These are phyloP conservation scores for Chalaropsis ovoidea DNA, from an alignment of 2,329 filamentous ascomycete genomes.

Conservation along the genomic window DNA sequence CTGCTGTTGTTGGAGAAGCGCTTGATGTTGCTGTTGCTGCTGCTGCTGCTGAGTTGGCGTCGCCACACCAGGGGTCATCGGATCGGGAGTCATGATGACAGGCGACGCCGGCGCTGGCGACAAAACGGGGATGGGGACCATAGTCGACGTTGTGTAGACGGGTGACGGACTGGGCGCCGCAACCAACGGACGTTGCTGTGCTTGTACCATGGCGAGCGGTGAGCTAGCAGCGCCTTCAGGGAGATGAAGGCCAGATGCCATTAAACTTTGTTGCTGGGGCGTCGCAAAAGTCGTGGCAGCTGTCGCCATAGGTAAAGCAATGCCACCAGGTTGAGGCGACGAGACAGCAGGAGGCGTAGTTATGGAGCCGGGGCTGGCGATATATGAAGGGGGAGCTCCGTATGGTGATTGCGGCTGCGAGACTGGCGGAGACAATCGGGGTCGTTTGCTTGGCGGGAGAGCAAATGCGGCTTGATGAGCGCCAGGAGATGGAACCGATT, in stretches of 20 bases:
- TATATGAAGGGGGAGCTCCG: slow-evolving; percentile 41
- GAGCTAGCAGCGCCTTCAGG: slow-evolving; percentile 26
- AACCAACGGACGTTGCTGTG: slow-evolving; percentile 23
- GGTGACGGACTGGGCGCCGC: slow-evolving; percentile 19
- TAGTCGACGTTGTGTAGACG: slow-evolving; percentile 27
- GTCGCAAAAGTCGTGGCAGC: slow-evolving; percentile 22
- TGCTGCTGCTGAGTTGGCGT: slow-evolving; percentile 20
- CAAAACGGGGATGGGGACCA: slow-evolving; percentile 26
- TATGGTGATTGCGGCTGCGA: slow-evolving; percentile 58
- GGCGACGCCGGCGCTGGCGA: slow-evolving; percentile 24
- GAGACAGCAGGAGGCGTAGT: slow-evolving; percentile 33
- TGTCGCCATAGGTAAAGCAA: slow-evolving; percentile 21
- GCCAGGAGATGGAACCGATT: slow-evolving; percentile 51
- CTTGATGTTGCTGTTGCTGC: slow-evolving; percentile 21
- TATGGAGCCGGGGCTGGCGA: slow-evolving; percentile 38
- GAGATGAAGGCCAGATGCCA: slow-evolving; percentile 25
- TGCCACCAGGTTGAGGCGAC: slow-evolving; percentile 15
- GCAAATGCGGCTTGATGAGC: slow-evolving; percentile 43
- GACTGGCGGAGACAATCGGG: slow-evolving; percentile 57
- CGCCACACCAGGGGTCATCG: slow-evolving; percentile 19
- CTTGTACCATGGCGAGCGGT: slow-evolving; percentile 26
- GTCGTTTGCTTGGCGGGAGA: slow-evolving; percentile 63
- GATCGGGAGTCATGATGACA: slow-evolving; percentile 20
- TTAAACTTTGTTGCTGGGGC: slow-evolving; percentile 21
- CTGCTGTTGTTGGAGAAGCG: slow-evolving; percentile 17